Conservation (phyloP, 495 filamentous ascomycete genomes). For the Neurospora pannonica region DNA sequence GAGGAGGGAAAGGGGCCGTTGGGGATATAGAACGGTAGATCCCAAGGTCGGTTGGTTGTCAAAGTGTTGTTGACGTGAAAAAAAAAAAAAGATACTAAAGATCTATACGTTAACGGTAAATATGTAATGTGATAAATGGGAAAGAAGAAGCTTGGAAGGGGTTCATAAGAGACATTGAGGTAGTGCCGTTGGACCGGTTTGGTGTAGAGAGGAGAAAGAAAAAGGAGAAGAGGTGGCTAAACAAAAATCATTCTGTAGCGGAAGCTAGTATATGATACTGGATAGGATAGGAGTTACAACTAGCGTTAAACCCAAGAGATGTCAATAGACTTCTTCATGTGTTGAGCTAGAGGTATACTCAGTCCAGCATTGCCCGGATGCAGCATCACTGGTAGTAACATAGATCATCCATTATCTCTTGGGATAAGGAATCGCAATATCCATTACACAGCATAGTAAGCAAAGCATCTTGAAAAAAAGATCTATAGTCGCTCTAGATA, state of each 20-base stretch:
- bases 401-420: background rate
- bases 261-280: background rate
- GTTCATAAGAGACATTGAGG: background rate
- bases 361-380: background rate
- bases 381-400: background rate
- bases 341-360: background rate
- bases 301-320: background rate
- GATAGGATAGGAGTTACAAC: background rate
- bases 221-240: background rate
- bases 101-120: background rate
- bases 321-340: background rate
- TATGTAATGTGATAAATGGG: background rate
- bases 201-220: background rate
- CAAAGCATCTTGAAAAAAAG: background rate
- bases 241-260: background rate
- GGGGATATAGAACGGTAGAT: background rate
- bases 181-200: background rate
- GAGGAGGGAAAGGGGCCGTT: background rate
- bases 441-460: background rate
- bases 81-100: background rate
- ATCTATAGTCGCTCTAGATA: background rate
- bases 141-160: background rate
- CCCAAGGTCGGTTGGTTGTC: too few species aligned
- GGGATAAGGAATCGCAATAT: background rate
- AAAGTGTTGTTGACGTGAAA: background rate